A percentile compares a stretch with the other conserved stretches of the same genome.
phyloP scores from a whole-genome alignment of 441 rosid species.

The Mallotus repandus region DNA sequence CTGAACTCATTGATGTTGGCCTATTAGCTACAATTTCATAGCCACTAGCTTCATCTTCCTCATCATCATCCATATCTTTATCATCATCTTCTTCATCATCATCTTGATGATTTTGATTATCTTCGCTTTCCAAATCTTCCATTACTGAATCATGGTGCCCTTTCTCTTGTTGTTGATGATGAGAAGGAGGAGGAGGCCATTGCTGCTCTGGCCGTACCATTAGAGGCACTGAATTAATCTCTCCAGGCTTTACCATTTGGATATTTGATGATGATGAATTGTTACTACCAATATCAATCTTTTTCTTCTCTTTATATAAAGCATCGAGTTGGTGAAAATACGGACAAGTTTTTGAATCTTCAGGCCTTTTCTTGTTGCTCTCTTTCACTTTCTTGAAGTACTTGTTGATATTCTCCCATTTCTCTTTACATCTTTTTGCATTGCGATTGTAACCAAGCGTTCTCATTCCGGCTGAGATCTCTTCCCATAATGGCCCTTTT shows the following conservation, averaged over 20 bases:
- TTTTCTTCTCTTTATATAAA: slow-evolving; percentile 56
- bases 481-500: slow-evolving; percentile 92
- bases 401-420: slow-evolving; percentile 97
- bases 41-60: slow-evolving; percentile 49
- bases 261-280: slow-evolving; percentile 3
- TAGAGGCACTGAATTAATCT: slow-evolving; percentile 41
- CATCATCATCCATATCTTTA: slow-evolving; percentile 40
- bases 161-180: neutral
- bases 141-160: slow-evolving; percentile 26
- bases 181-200: slow-evolving; percentile 53
- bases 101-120: slow-evolving; percentile 27
- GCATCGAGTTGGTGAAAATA: slow-evolving; percentile 82
- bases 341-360: slow-evolving; percentile 90
- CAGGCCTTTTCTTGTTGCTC: slow-evolving; percentile 71
- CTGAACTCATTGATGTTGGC: slow-evolving; percentile 38
- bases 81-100: slow-evolving; percentile 44
- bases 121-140: slow-evolving; percentile 53
- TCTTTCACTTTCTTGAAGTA: slow-evolving; percentile 95
- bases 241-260: slow-evolving; percentile 37
- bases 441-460: slow-evolving; percentile 70
- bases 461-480: slow-evolving; percentile 72
- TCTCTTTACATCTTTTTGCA: slow-evolving; percentile 90
- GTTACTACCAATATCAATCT: slow-evolving; percentile 10
- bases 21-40: slow-evolving; percentile 60
- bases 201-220: slow-evolving; percentile 80